Evolutionary conservation across 495 filamentous ascomycete genomes (phyloP).

Genomic region (Xylaria telfairii): DNA sequence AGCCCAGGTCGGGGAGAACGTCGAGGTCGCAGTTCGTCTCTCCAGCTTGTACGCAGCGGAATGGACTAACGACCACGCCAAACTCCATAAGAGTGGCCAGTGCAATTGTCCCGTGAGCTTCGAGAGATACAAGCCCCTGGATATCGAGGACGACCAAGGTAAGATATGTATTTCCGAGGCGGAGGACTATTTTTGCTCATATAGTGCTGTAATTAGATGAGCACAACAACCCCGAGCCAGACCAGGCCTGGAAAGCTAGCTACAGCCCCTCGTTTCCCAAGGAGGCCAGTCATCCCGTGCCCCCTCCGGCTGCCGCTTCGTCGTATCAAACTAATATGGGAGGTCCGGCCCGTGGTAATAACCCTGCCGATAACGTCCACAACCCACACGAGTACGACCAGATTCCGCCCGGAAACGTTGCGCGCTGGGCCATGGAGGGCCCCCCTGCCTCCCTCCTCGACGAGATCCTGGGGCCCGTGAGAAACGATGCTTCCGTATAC

Average conservation of each 20-base stretch:
- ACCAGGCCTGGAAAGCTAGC: neutral
- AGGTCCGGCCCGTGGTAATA: neutral
- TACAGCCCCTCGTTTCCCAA: neutral
- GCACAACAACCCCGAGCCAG: neutral
- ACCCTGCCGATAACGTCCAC: neutral
- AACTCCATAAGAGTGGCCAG: constrained; percentile 38
- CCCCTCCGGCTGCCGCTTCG: neutral
- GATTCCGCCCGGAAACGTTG: neutral
- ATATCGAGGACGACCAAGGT: neutral
- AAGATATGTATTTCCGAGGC: neutral
- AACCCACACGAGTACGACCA: neutral
- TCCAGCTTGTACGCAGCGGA: constrained; percentile 47
- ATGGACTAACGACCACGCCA: constrained; percentile 48
- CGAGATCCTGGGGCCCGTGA: neutral
- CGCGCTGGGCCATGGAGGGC: constrained; percentile 25
- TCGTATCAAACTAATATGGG: neutral
- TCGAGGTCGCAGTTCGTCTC: constrained; percentile 39
- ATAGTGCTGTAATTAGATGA: neutral
- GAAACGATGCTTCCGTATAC: neutral
- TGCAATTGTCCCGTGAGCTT: constrained; percentile 45
- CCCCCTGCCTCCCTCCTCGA: constrained; percentile 17
- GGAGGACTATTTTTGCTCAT: neutral
- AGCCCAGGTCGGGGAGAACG: constrained; percentile 17
- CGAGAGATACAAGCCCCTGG: constrained; percentile 30
- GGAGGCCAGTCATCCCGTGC: neutral